Evolutionary conservation across 2,329 filamentous ascomycete species (phyloP).

Genomic region (Colletotrichum neosansevieriae): DNA sequence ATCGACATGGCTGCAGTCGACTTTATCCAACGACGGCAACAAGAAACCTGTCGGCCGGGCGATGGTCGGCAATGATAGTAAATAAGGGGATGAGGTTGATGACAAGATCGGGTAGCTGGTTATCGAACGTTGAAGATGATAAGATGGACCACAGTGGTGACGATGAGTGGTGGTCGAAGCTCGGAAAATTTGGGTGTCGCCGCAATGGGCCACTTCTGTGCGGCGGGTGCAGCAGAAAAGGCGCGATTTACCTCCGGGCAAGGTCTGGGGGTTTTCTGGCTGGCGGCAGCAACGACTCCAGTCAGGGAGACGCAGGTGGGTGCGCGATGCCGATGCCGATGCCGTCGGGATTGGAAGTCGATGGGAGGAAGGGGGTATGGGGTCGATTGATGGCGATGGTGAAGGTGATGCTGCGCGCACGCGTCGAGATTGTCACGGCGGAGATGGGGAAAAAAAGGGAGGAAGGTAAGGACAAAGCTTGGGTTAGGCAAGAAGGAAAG

Average conservation of each 20-base stretch:
- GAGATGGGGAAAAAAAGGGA: slow-evolving; percentile 26
- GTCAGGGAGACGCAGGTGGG: slow-evolving; percentile 27
- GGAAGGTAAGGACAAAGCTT: slow-evolving; percentile 32
- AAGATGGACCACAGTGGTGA: slow-evolving; percentile 1
- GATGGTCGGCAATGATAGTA: slow-evolving; percentile 29
- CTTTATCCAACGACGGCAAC: not conserved
- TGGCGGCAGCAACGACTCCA: slow-evolving; percentile 34
- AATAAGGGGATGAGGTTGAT: not conserved
- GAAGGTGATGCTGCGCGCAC: slow-evolving; percentile 25
- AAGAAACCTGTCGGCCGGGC: slow-evolving; percentile 1
- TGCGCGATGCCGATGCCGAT: slow-evolving; percentile 32
- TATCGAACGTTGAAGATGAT: slow-evolving; percentile 1
- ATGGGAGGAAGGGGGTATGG: not conserved
- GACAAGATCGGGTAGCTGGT: not conserved
- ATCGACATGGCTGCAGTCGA: slow-evolving; percentile 70
- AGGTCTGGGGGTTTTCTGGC: slow-evolving; percentile 25
- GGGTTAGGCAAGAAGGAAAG: slow-evolving; percentile 35
- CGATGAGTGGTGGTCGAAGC: slow-evolving; percentile 12
- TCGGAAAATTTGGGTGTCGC: slow-evolving; percentile 35
- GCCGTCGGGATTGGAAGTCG: not conserved
- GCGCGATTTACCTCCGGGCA: slow-evolving; percentile 31
- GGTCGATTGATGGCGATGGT: slow-evolving; percentile 18
- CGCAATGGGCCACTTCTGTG: slow-evolving; percentile 34
- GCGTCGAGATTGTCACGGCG: slow-evolving; percentile 39
- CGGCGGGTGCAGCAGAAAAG: slow-evolving; percentile 21